phyloP scores from a whole-genome alignment of 179 eudicot genomes.

The Actinidia arguta region DNA sequence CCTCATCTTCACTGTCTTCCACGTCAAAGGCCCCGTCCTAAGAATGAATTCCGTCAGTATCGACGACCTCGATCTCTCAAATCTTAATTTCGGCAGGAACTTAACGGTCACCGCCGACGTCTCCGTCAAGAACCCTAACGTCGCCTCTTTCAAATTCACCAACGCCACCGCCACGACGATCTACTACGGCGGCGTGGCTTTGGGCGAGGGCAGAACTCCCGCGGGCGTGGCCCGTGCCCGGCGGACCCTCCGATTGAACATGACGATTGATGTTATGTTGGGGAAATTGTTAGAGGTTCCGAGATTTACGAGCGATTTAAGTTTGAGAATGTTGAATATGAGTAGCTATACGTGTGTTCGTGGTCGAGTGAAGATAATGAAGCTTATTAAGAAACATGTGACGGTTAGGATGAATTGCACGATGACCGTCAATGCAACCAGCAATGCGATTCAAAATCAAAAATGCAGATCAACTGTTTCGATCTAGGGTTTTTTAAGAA shows the following conservation, averaged over 20 bases:
- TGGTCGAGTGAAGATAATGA: conserved; percentile 43
- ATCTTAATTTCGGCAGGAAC: not conserved
- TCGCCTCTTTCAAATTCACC: conserved; percentile 37
- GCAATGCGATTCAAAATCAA: conserved; percentile 23
- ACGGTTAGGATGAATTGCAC: conserved; percentile 46
- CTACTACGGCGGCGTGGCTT: conserved; percentile 28
- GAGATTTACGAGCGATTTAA: conserved; percentile 27
- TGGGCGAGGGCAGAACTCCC: conserved; percentile 38
- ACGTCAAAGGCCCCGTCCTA: conserved; percentile 28
- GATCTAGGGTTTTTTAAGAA: conserved; percentile 14
- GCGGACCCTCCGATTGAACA: conserved; percentile 32
- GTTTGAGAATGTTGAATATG: conserved; percentile 23
- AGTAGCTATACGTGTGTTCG: conserved; percentile 28
- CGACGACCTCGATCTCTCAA: conserved; percentile 12
- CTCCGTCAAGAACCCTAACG: conserved; percentile 47
- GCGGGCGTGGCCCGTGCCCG: conserved; percentile 38
- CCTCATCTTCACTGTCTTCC: conserved; percentile 36
- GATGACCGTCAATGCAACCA: conserved; percentile 29
- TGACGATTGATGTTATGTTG: conserved; percentile 30
- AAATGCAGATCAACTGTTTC: conserved; percentile 34
- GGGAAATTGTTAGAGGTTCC: conserved; percentile 19
- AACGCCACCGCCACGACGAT: conserved; percentile 37
- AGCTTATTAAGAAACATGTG: conserved; percentile 31
- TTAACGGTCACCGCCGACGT: conserved; percentile 27
- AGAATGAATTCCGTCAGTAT: conserved; percentile 27